Conservation (phyloP, 768 basidiomycete species). For the Calocybe cyanea region DNA sequence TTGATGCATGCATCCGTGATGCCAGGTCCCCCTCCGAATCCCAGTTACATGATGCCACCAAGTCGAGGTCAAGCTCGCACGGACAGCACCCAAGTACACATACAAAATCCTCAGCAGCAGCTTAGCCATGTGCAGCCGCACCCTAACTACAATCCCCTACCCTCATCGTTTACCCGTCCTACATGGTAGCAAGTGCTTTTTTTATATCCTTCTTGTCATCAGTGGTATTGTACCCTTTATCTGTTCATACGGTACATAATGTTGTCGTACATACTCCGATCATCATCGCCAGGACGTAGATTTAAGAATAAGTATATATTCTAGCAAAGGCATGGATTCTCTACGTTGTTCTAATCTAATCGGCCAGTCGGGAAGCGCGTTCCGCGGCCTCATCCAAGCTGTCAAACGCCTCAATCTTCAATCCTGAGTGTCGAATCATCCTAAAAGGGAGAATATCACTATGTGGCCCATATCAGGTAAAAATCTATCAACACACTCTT, state of each 20-base stretch:
- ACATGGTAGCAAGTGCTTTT: constrained; percentile 47
- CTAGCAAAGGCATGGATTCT: constrained; percentile 10
- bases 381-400: constrained; percentile 89
- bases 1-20: constrained; percentile 60
- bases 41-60: constrained; percentile 45
- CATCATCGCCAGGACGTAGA: constrained; percentile 4
- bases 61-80: constrained; percentile 47
- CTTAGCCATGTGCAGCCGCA: constrained; percentile 29
- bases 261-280: constrained; percentile 22
- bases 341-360: constrained; percentile 29
- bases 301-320: constrained; percentile 13
- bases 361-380: constrained; percentile 70
- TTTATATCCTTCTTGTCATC: constrained; percentile 21
- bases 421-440: constrained; percentile 88
- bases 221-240: constrained; percentile 21
- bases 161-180: constrained; percentile 42
- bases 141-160: constrained; percentile 36
- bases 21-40: constrained; percentile 32
- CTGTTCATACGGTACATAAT: constrained; percentile 39
- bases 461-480: neutral
- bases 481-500: constrained; percentile 62
- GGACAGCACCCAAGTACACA: constrained; percentile 44
- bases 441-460: constrained; percentile 37
- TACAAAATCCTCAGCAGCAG: constrained; percentile 31
- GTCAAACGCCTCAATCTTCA: constrained; percentile 93